Evolutionary conservation across 805 yeast species (phyloP).

Genomic region (Metschnikowia matae): DNA sequence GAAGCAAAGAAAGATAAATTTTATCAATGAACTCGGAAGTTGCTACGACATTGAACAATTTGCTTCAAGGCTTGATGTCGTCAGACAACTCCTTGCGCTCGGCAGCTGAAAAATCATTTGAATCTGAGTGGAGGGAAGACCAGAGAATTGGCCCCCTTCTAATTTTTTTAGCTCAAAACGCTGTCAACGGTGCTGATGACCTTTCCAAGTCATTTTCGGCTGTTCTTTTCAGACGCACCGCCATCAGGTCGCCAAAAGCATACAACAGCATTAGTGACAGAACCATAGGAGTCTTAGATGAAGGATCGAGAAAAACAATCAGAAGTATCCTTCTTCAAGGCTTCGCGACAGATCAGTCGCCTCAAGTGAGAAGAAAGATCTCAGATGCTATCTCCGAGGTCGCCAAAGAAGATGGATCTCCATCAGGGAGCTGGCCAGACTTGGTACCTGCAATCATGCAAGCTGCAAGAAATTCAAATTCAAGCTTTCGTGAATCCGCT

Average conservation of each 20-base stretch:
- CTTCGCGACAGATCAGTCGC: slow-evolving; percentile 62
- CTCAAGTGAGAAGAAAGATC: slow-evolving; percentile 80
- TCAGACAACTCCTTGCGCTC: slow-evolving; percentile 73
- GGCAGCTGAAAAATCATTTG: slow-evolving; percentile 70
- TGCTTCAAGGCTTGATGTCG: slow-evolving; percentile 58
- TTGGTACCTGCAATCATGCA: slow-evolving; percentile 69
- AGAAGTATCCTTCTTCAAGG: slow-evolving; percentile 68
- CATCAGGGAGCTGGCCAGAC: slow-evolving; percentile 65
- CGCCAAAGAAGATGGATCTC: slow-evolving; percentile 61
- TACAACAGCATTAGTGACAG: slow-evolving; percentile 66
- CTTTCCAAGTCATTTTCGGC: slow-evolving; percentile 62
- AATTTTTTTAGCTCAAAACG: slow-evolving; percentile 76
- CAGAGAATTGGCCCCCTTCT: slow-evolving; percentile 68
- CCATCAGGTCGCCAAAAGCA: slow-evolving; percentile 71
- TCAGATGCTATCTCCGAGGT: slow-evolving; percentile 94
- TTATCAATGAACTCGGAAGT: slow-evolving; percentile 7
- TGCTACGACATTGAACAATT: slow-evolving; percentile 11
- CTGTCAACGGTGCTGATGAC: slow-evolving; percentile 59
- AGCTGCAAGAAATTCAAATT: slow-evolving; percentile 53
- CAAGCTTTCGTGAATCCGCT: slow-evolving; percentile 80
- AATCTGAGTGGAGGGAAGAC: slow-evolving; percentile 68
- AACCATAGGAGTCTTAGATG: slow-evolving; percentile 66
- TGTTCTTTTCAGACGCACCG: slow-evolving; percentile 83
- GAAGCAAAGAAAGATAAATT: background rate
- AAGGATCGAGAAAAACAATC: slow-evolving; percentile 56